Base-by-base conservation (phyloP, 306 rosid species). In the Casuarina glauca region DNA sequence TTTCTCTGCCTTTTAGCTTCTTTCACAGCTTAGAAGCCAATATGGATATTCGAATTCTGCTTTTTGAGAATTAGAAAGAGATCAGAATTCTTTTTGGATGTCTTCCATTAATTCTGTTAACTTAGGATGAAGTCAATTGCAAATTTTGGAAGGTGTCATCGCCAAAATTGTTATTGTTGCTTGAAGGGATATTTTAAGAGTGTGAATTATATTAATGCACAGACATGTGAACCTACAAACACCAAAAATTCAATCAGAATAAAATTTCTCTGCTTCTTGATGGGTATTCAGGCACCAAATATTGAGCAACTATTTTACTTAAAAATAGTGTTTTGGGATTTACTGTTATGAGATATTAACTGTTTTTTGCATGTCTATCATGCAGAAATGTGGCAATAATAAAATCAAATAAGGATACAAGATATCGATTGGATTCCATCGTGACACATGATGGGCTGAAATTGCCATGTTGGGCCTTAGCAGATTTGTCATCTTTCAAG, bases 361-460 rank as follows among this genome's bases (percentile, higher is more conserved):
- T 58, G 54, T 12, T 63, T 51, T 51, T 52, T 51, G 19, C 69
- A 17, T 78, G 63, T 80, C 81, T 80, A 51, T 61, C 74, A 67
- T 73, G 78, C 91, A 94, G 98, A 83, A 86, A 73, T 64, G 95
- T 92, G 69, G 97, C 97, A 46, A 53, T 92, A 82, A 86, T 94
- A 83, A 94, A 94, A 85, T 94, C 98, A 57, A 92, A 84, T 84
- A 94, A 92, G 81, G 98, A 94, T 73, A 89, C 93, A 46, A 84
- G 98, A 80, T 92, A 92, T 78, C 92, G 91, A 84, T 74, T 92
- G 80, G 95, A 94, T 85, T 90, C 97, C 15, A 88, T 94, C 79
- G 98, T 94, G 70, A 92, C 97, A 4, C 98, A 90, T 73, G 98
- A 94, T 72, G 97, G 98, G 50, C 76, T 76, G 76, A 92, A 89